Percentiles rank a stretch among this genome's conserved stretches.
Conservation (phyloP, 257 asterid species). For the Salvia hispanica region DNA sequence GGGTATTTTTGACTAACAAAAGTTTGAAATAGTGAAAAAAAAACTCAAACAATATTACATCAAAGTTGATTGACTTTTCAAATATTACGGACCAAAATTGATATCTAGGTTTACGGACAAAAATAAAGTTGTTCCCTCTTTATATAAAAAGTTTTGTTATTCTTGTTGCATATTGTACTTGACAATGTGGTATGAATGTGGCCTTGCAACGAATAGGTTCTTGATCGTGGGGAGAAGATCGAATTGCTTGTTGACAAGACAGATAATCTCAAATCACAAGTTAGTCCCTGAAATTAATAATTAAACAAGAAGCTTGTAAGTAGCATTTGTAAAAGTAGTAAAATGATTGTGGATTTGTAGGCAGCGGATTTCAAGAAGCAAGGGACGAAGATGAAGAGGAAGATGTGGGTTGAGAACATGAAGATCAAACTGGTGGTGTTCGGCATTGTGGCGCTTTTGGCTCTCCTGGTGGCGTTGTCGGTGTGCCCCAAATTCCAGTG, state of each 20-base stretch:
- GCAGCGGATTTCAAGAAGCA: constrained; percentile 61
- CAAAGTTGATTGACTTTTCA: too few relatives aligned
- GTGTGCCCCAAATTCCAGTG: constrained; percentile 56
- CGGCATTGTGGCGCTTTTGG: constrained; percentile 45
- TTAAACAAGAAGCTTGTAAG: too few relatives aligned
- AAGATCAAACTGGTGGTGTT: constrained; percentile 60
- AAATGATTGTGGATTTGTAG: constrained; percentile 34
- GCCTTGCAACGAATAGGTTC: constrained; percentile 38
- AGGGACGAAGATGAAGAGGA: constrained; percentile 55
- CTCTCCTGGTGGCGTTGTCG: constrained; percentile 46
- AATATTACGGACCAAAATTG: too few relatives aligned
- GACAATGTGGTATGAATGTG: neutral
- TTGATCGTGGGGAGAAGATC: constrained; percentile 63
- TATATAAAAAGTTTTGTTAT: neutral
- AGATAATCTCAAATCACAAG: constrained; percentile 53
- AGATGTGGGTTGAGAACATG: constrained; percentile 67
- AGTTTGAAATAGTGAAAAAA: too few relatives aligned
- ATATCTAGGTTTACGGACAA: too few relatives aligned
- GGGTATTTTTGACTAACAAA: too few relatives aligned
- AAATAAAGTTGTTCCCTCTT: too few relatives aligned
- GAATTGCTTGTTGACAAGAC: constrained; percentile 62
- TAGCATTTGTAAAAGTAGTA: neutral
- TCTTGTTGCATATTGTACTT: neutral
- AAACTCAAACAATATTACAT: too few relatives aligned
- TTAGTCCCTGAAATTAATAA: too few relatives aligned